A percentile compares a stretch with the other conserved stretches of the same genome.
These are phyloP conservation scores for Phytophthora europaea DNA, from an alignment of 352 stramenopile genomes.

Conservation along the genomic window DNA sequence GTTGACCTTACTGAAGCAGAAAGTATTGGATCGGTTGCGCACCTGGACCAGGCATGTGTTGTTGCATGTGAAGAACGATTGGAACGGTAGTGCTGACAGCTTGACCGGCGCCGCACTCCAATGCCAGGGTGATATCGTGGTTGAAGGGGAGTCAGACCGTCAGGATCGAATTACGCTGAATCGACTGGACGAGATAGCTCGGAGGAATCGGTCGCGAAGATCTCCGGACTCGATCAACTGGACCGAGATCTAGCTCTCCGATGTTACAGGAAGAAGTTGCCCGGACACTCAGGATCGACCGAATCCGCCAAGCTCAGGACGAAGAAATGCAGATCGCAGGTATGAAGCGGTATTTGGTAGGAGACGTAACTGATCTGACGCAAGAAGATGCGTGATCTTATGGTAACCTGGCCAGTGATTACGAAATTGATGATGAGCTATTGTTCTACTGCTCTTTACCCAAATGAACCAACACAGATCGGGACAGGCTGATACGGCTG, in stretches of 20 bases:
- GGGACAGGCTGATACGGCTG: not conserved
- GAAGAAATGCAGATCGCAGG: conserved; percentile 3
- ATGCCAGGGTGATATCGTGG: not conserved
- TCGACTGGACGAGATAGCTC: not conserved
- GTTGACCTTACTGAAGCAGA: not conserved
- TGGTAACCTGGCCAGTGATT: not conserved
- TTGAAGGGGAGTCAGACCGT: not conserved
- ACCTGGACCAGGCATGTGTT: not conserved
- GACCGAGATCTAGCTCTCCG: not conserved
- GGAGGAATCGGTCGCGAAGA: not conserved
- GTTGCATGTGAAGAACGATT: conserved; percentile 14
- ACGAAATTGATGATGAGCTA: conserved; percentile 5
- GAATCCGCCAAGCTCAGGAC: conserved; percentile 8
- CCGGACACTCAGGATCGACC: not conserved
- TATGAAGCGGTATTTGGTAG: conserved; percentile 3
- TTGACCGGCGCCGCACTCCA: conserved; percentile 3
- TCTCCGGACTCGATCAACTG: not conserved
- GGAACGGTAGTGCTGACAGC: conserved; percentile 10
- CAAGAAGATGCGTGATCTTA: not conserved
- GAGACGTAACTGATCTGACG: conserved; percentile 4
- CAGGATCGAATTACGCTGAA: conserved; percentile 14
- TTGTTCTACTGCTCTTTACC: not conserved
- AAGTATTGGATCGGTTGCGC: not conserved
- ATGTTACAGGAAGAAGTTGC: not conserved
- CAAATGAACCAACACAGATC: not conserved